These are phyloP conservation scores for Trypanosoma conorhini DNA, from an alignment of 208 protist genomes.

Conservation along the genomic window DNA sequence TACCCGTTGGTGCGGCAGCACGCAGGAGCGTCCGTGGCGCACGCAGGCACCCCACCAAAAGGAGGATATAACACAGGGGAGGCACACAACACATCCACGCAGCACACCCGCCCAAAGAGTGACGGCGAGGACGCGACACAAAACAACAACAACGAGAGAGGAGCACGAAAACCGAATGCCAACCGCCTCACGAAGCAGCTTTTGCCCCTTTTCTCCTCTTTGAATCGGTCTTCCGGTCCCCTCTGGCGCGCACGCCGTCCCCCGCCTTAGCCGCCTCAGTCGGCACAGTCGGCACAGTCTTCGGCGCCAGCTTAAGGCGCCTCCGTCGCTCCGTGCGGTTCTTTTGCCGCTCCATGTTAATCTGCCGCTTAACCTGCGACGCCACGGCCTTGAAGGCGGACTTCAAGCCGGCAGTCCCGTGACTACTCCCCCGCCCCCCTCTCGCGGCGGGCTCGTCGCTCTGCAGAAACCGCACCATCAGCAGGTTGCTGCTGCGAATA, in stretches of 20 bases:
- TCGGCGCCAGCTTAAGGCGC: conserved; percentile 31
- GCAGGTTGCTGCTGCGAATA: conserved; percentile 73
- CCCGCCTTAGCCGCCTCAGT: background rate
- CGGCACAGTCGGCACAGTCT: background rate
- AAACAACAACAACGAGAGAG: too few species aligned
- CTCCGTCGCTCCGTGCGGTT: conserved; percentile 56
- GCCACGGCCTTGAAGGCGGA: conserved; percentile 45
- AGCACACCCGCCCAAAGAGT: background rate
- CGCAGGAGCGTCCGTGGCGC: background rate
- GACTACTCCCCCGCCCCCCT: background rate
- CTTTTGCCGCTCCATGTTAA: conserved; percentile 53
- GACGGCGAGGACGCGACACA: background rate
- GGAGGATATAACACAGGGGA: background rate
- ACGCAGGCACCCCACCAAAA: background rate
- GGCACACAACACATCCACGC: conserved; percentile 1
- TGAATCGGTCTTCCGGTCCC: background rate
- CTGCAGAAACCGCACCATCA: conserved; percentile 66
- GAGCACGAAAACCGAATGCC: background rate
- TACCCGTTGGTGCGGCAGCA: background rate
- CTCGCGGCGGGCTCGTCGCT: background rate
- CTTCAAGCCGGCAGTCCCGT: conserved; percentile 18
- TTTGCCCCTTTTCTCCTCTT: conserved; percentile 2
- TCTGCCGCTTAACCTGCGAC: conserved; percentile 42
- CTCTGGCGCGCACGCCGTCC: background rate
- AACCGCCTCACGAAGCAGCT: background rate